These are phyloP conservation scores for Boletus reticuloceps DNA, from an alignment of 768 basidiomycete species.

Conservation along the genomic window DNA sequence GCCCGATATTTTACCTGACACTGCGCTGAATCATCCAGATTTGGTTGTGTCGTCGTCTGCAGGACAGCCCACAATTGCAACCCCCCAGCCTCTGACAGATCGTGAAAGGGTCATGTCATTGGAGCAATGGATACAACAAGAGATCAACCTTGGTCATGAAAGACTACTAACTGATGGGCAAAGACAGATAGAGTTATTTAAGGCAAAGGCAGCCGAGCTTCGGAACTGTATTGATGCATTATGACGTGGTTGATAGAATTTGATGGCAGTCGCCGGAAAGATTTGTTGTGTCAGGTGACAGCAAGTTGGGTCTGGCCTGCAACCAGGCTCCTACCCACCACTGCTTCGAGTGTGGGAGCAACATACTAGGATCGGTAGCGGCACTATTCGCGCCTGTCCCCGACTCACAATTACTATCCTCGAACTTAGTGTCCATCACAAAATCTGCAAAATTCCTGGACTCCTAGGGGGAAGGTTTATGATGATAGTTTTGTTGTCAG, in stretches of 20 bases:
- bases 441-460: no score
- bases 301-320: no score
- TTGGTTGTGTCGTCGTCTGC: constrained; percentile 12
- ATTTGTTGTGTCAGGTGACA: no score
- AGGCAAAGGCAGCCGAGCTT: constrained; percentile 41
- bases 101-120: constrained; percentile 76
- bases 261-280: no score
- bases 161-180: constrained; percentile 53
- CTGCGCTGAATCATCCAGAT: neutral
- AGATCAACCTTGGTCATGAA: constrained; percentile 68
- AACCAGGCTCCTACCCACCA: no score
- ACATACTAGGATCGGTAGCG: no score
- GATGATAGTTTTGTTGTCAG: no score
- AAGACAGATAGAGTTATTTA: constrained; percentile 47
- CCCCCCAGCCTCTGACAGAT: constrained; percentile 21
- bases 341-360: no score
- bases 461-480: no score
- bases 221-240: constrained; percentile 37
- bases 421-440: no score
- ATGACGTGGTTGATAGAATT: neutral
- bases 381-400: no score
- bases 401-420: no score
- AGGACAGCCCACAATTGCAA: constrained; percentile 9
- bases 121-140: constrained; percentile 79
- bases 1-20: neutral